Base-by-base conservation (phyloP, 2,329 filamentous ascomycete species). In the Hymenotorrendiella dingleyae region DNA sequence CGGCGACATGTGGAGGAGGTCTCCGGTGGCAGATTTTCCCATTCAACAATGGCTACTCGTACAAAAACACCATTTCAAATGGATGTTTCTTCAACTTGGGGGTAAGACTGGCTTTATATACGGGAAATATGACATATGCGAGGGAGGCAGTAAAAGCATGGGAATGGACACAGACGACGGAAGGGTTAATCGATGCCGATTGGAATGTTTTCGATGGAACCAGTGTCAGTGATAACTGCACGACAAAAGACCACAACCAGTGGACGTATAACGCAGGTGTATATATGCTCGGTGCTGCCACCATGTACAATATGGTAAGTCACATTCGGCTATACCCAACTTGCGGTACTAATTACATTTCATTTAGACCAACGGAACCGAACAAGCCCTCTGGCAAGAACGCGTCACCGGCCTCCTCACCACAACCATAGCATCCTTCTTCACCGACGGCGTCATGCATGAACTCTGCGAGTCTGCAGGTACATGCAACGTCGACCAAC, bases 1-100 rank as follows among this genome's bases (percentile, higher is more conserved):
- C 62, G 0, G 62, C 69, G 1, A 67, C 76, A 41, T 94, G 87
- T 54, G 71, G 69, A 11, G 87, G 86, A 27, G 87, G 87, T 4
- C 62, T 93, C 35, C 75, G 84, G 46, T 91, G 86, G 86, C 88
- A 94, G 66, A 89, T 94, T 36, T 91, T 85, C 60, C 71, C 76
- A 1, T 88, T 85, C 70, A 91, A 94, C 60, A 78, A 74, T 28
- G 88, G 88, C 10, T 94, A 82, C 63, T 74, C 82, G 53, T 89
- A 91, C 71, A 91, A 81, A 57, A 80, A 80, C 48, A 73, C 73
- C 10, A 79, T 80, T 46, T 78, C 76, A 0, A 76, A 79, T 51
- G 76, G 74, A 3, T 76, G 74, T 43, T 78, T 80, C 60, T 80
- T 80, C 59, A 75, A 78, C 39, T 59, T 80, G 4, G 76, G 71